Evolutionary conservation across 2,329 filamentous ascomycete species (phyloP).

Genomic region (Coleophoma crateriformis): DNA sequence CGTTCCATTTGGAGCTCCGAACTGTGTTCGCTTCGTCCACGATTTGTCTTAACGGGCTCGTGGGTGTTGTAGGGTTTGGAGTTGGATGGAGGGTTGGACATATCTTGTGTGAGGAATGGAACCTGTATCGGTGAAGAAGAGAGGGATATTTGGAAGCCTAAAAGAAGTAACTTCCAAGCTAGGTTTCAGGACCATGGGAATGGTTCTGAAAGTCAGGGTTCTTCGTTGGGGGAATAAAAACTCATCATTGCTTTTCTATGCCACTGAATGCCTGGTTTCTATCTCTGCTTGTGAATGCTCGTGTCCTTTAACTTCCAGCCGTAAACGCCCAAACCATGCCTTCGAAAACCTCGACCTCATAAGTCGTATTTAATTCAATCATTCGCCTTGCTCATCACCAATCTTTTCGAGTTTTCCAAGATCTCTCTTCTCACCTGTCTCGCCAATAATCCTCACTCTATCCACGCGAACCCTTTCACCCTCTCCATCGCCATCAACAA

Average conservation of each 20-base stretch:
- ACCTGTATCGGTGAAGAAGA: too few species aligned
- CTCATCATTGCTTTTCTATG: too few species aligned
- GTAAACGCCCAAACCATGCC: too few species aligned
- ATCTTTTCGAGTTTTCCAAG: conserved; percentile 96
- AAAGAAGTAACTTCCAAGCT: too few species aligned
- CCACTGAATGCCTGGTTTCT: too few species aligned
- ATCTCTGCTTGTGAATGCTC: too few species aligned
- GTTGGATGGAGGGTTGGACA: conserved; percentile 49
- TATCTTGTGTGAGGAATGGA: conserved; percentile 10
- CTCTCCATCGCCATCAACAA: conserved; percentile 78
- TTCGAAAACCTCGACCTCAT: too few species aligned
- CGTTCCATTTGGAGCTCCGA: conserved; percentile 40
- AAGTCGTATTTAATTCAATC: neutral
- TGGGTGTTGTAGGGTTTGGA: conserved; percentile 17
- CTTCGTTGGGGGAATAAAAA: neutral
- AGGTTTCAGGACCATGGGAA: neutral
- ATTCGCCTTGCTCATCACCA: conserved; percentile 66
- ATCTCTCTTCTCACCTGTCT: conserved; percentile 84
- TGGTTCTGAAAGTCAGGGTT: neutral
- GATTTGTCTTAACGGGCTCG: conserved; percentile 23
- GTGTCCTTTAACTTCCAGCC: too few species aligned
- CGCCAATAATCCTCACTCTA: conserved; percentile 74
- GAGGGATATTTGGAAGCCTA: neutral
- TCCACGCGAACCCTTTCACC: conserved; percentile 83
- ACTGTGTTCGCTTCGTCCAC: conserved; percentile 25